A percentile compares a stretch with the other conserved stretches of the same genome.
These are phyloP conservation scores for Lagenidium giganteum DNA, from an alignment of 352 stramenopile species.

Conservation along the genomic window DNA sequence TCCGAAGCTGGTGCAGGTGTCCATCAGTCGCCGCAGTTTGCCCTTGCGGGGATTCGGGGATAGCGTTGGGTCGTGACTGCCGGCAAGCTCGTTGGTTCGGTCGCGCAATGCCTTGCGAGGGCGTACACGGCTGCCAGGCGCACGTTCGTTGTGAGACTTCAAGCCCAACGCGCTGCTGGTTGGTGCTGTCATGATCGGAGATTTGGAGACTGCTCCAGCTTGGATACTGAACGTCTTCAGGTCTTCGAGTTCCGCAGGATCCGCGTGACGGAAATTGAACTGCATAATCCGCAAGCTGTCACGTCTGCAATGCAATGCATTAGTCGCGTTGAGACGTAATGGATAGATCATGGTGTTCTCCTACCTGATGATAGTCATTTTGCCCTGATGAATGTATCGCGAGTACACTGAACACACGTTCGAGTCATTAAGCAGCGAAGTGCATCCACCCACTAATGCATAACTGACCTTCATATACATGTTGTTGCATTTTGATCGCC, in stretches of 20 bases:
- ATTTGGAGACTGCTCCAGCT: conserved; percentile 44
- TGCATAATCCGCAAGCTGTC: conserved; percentile 41
- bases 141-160: too few species aligned
- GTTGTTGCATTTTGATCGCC: conserved; percentile 36
- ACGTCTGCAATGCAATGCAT: conserved; percentile 38
- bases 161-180: too few species aligned
- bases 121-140: background rate
- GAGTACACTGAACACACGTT: too few species aligned
- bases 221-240: conserved; percentile 47
- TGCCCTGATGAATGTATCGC: conserved; percentile 49
- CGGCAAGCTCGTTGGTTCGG: background rate
- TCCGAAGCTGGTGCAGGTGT: too few species aligned
- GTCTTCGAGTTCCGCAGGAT: conserved; percentile 30
- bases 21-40: too few species aligned
- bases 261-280: conserved; percentile 54
- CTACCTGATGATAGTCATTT: conserved; percentile 63
- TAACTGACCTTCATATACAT: conserved; percentile 50
- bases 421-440: too few species aligned
- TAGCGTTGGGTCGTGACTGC: conserved; percentile 5
- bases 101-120: background rate
- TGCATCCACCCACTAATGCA: too few species aligned
- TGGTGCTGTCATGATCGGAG: conserved; percentile 17
- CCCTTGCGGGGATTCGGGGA: background rate
- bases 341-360: conserved; percentile 1
- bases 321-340: too few species aligned